A percentile compares a stretch with the other conserved stretches of the same genome.
Evolutionary conservation across 495 filamentous ascomycete species (phyloP).

Genomic region (Cercophora samala): DNA sequence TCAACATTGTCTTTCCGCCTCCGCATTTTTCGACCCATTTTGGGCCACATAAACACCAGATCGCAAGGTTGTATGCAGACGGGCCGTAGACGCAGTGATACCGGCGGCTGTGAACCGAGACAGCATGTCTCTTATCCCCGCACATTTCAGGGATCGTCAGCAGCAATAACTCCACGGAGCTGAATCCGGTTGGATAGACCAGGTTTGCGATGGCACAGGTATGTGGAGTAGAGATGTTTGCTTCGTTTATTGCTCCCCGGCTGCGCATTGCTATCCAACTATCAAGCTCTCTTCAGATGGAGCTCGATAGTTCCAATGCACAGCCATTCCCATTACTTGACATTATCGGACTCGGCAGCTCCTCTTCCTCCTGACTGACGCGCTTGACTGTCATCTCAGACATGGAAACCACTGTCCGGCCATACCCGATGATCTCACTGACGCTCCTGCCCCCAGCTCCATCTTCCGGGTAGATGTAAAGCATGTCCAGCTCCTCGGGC

Average conservation of each 20-base stretch:
- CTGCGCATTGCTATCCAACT: not conserved
- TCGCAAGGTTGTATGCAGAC: not conserved
- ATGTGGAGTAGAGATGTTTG: not conserved
- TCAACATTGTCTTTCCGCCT: not conserved
- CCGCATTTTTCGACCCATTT: not conserved
- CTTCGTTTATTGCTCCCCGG: not conserved
- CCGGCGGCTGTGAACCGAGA: not conserved
- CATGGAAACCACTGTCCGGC: not conserved
- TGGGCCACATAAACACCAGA: not conserved
- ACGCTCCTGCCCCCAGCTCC: not conserved
- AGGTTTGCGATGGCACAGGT: not conserved
- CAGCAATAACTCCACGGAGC: not conserved
- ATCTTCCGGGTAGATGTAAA: slow-evolving; percentile 18
- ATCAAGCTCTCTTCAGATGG: not conserved
- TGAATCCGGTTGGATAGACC: too few relatives aligned
- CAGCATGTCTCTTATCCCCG: not conserved
- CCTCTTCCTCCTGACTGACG: not conserved
- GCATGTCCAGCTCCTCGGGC: slow-evolving; percentile 14
- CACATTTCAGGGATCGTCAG: not conserved
- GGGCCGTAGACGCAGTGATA: not conserved
- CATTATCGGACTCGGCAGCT: not conserved
- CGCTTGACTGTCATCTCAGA: slow-evolving; percentile 24
- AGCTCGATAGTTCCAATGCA: not conserved
- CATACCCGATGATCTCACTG: not conserved
- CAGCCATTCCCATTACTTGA: not conserved